Base-by-base conservation (phyloP, 2,329 filamentous ascomycete genomes). In the Fusarium buxicola region DNA sequence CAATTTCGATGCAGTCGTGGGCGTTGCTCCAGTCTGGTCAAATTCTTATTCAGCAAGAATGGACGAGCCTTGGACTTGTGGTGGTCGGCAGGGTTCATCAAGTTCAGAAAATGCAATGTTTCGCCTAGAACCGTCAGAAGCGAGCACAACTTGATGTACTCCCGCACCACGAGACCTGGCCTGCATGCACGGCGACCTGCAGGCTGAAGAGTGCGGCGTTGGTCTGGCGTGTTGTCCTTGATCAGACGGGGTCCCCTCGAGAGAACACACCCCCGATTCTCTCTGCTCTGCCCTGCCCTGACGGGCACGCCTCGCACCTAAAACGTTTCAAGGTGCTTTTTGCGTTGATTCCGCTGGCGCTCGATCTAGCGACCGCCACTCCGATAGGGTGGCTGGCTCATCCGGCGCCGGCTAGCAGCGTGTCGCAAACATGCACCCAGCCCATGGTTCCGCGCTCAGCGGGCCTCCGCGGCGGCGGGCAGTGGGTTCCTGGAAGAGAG, bases 111-210 rank as follows among this genome's bases (percentile, higher is more conserved):
- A 21, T 21, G 21, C 6, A 21, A 21, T 21, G 21, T 21, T 21
- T 21, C n/a, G 3, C 12, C 8, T 9, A n/a, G 15, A 36, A 10
- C 8, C 16, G 24, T 27, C 16, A 30, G 39, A 47, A 59, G 52
- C 46, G 58, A 66, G 57, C 35, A 53, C 36, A 45, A 46, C 34
- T 55, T 24, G 35, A 45, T 49, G 60, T 50, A 58, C 58, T 58
- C 50, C 50, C 38, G 48, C 59, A 68, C 69, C 72, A 73, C 72
- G 71, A 69, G 72, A 73, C 72, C 69, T 68, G 55, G 60, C 56
- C 69, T 66, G 60, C 65, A 74, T 74, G 72, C 70, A 73, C 62
- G 66, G 61, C 60, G 68, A 65, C 63, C 66, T 68, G 69, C 63
- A 69, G 62, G 68, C 65, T 65, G 67, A 67, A 60, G 59, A 68